These are phyloP conservation scores for Colletotrichum australisinense DNA, from an alignment of 2,329 filamentous ascomycete genomes.

Conservation along the genomic window DNA sequence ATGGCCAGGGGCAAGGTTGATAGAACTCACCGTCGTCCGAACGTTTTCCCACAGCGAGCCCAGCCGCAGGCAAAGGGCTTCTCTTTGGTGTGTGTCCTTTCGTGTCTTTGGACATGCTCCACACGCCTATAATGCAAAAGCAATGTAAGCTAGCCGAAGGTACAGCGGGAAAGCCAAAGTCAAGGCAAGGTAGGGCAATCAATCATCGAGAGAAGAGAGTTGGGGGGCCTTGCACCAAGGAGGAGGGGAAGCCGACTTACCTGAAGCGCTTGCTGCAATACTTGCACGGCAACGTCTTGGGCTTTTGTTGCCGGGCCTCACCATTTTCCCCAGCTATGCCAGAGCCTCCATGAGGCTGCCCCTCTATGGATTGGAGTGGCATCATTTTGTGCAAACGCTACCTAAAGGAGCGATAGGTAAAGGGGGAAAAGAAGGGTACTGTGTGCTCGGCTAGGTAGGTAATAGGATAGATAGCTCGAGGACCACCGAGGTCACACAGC, in stretches of 20 bases:
- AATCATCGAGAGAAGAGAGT: constrained; percentile 3
- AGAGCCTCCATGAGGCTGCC: constrained; percentile 46
- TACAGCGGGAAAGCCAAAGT: constrained; percentile 20
- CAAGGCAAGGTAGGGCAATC: constrained; percentile 24
- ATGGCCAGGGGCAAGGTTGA: constrained; percentile 32
- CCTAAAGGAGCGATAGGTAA: constrained; percentile 6
- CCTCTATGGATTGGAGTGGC: constrained; percentile 65
- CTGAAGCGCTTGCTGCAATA: constrained; percentile 73
- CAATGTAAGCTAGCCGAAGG: constrained; percentile 54
- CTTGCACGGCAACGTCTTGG: constrained; percentile 71
- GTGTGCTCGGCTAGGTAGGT: constrained; percentile 34
- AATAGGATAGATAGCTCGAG: constrained; percentile 34
- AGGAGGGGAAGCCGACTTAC: constrained; percentile 52
- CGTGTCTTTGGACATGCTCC: constrained; percentile 73
- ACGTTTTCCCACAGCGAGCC: constrained; percentile 71
- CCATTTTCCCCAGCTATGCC: constrained; percentile 55
- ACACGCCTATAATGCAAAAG: constrained; percentile 62
- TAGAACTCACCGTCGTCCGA: constrained; percentile 69
- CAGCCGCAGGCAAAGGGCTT: constrained; percentile 71
- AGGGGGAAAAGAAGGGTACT: constrained; percentile 37
- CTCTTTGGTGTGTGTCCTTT: constrained; percentile 74
- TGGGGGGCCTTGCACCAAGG: constrained; percentile 23
- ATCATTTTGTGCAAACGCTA: constrained; percentile 56
- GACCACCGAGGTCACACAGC: constrained; percentile 46
- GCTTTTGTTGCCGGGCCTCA: constrained; percentile 67